Evolutionary conservation across 441 rosid genomes (phyloP).

Genomic region (Corymbia calophylla): DNA sequence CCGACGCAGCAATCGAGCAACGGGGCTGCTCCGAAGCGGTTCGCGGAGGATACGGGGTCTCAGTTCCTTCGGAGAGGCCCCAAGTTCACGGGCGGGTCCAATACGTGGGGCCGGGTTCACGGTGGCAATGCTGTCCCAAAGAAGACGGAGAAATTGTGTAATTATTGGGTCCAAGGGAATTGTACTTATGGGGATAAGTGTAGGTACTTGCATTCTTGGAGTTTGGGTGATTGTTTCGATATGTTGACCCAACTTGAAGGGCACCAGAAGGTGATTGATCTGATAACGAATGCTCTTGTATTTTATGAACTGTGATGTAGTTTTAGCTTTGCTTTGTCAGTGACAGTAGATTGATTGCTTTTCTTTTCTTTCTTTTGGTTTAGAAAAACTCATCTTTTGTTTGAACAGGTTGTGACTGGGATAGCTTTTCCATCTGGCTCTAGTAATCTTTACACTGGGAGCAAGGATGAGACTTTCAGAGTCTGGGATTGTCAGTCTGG

Average conservation of each 20-base stretch:
- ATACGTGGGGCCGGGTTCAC: slow-evolving; percentile 59
- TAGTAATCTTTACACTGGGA: slow-evolving; percentile 86
- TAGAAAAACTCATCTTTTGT: not conserved
- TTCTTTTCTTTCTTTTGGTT: not conserved
- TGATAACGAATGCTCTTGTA: not conserved
- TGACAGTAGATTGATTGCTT: not conserved
- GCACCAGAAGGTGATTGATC: slow-evolving; percentile 52
- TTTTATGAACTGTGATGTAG: not conserved
- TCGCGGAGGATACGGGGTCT: slow-evolving; percentile 58
- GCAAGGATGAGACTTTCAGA: slow-evolving; percentile 80
- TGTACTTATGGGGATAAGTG: slow-evolving; percentile 77
- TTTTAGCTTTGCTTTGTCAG: not conserved
- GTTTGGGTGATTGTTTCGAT: slow-evolving; percentile 62
- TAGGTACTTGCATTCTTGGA: slow-evolving; percentile 86
- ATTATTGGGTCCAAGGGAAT: slow-evolving; percentile 80
- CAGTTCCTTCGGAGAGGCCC: slow-evolving; percentile 52
- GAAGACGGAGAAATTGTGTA: slow-evolving; percentile 75
- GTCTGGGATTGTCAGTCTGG: slow-evolving; percentile 97
- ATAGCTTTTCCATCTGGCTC: slow-evolving; percentile 85
- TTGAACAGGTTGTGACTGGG: slow-evolving; percentile 67
- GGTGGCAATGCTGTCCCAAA: slow-evolving; percentile 29
- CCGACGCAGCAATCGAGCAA: slow-evolving; percentile 13
- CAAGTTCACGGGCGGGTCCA: slow-evolving; percentile 22
- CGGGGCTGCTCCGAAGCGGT: slow-evolving; percentile 49
- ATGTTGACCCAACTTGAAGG: slow-evolving; percentile 84